phyloP scores from a whole-genome alignment of 2,329 filamentous ascomycete species.

The Stemphylium lycopersici region DNA sequence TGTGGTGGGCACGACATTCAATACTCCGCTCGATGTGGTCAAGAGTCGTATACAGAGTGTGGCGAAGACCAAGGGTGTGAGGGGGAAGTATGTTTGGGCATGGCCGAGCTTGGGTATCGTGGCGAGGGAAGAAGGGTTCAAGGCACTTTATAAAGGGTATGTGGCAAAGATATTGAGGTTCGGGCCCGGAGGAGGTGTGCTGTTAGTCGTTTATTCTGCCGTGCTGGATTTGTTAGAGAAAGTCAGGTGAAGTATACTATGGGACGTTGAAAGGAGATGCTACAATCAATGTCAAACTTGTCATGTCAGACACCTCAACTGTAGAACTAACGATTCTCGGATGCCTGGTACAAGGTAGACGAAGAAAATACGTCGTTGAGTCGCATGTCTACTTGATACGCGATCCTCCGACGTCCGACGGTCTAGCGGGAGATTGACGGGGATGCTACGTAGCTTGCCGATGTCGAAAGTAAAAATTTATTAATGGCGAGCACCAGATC shows the following conservation, averaged over 20 bases:
- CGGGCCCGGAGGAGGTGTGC: constrained; percentile 38
- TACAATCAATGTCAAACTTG: too few species aligned
- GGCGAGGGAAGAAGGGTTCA: constrained; percentile 36
- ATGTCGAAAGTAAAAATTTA: constrained; percentile 15
- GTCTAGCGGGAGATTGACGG: not conserved
- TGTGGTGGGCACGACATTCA: constrained; percentile 38
- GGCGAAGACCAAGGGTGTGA: constrained; percentile 33
- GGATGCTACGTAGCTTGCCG: not conserved
- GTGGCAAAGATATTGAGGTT: constrained; percentile 40
- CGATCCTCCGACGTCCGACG: constrained; percentile 1
- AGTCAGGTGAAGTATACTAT: constrained; percentile 12
- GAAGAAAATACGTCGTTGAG: too few species aligned
- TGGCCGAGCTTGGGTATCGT: constrained; percentile 38
- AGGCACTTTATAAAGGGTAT: constrained; percentile 41
- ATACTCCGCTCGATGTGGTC: constrained; percentile 41
- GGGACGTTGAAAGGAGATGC: too few species aligned
- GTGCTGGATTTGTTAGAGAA: constrained; percentile 30
- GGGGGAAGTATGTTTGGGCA: constrained; percentile 37
- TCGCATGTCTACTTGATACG: not conserved
- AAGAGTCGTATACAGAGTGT: constrained; percentile 43
- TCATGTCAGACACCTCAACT: too few species aligned
- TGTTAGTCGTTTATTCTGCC: constrained; percentile 39
- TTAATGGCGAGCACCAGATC: constrained; percentile 5
- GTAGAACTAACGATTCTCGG: too few species aligned
- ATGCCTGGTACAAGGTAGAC: too few species aligned